Evolutionary conservation across 768 basidiomycete genomes (phyloP), one percentile per base, ranked within the genome.

Genomic region (Melanogaster broomeanus): DNA sequence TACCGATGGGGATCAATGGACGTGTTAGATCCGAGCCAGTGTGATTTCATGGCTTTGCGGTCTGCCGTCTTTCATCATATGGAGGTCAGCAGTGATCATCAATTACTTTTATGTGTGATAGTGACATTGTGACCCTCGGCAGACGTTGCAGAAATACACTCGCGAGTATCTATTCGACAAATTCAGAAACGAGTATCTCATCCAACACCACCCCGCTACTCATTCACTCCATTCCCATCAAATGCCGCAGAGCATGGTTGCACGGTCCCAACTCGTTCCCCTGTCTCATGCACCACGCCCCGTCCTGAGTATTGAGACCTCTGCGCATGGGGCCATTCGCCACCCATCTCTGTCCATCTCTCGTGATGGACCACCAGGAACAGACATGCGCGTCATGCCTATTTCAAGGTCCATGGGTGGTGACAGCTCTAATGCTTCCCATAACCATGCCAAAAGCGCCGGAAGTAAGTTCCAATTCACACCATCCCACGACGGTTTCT

Each of bases 1-100:
- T 93, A 90, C 69, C 82, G 90, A 42, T 95, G 93, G 93, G 93
- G 93, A 24, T 77, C 73, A 57, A 76, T 94, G 60, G 88, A 93
- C 64, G 86, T 90, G 41, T 74, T 93, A 59, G 87, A 94, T 68
- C 77, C 81, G 18, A 78, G 69, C 34, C 92, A 95, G 61, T 86
- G 84, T 62, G 93, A 96, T 69, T 94, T 95, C 68, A 61, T 85
- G 30, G 69, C 82, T 34, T 79, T 96, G 50, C 83, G 90, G 51
- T 78, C 79, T 27, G 90, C 89, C 42, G 82, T 96, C 56, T 87
- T 93, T 64, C 89, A 90, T 64, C 89, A 91, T 67, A 89, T 93
- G 86, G 83, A 88, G 80, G 92, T 93, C 74, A 67, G 79, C 64
- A 53, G 44, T 49, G 28, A 50, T 57, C 41, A 46, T 48, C 58